Evolutionary conservation across 1,284 basidiomycete genomes (phyloP).

Genomic region (Stereum hirsutum): DNA sequence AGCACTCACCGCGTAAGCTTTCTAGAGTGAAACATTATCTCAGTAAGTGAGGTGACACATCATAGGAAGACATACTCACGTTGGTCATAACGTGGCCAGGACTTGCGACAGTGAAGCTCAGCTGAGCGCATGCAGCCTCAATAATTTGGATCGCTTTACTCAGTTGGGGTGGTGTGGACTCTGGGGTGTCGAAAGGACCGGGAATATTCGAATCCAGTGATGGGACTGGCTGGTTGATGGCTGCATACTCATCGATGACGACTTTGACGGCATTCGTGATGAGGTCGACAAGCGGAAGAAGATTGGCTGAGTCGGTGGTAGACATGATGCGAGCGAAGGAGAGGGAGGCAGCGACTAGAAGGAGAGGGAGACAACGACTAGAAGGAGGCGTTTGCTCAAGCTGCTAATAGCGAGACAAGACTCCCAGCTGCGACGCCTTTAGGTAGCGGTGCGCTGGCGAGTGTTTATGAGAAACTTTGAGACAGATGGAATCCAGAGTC

Average conservation of each 20-base stretch:
- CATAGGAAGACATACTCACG: neutral
- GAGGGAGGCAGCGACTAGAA: too few relatives aligned
- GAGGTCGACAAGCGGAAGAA: neutral
- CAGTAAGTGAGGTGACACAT: neutral
- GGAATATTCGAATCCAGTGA: neutral
- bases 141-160: neutral
- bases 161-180: neutral
- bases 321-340: too few relatives aligned
- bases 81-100: neutral
- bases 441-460: too few relatives aligned
- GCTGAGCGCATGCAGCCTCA: neutral
- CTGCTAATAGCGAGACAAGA: too few relatives aligned
- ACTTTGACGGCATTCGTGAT: neutral
- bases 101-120: neutral
- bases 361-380: too few relatives aligned
- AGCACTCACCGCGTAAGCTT: neutral
- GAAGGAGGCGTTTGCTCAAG: too few relatives aligned
- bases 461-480: too few relatives aligned
- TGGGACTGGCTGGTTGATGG: neutral
- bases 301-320: neutral
- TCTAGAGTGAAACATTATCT: neutral
- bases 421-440: too few relatives aligned
- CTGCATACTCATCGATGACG: neutral
- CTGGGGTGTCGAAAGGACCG: neutral
- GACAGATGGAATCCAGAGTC: too few relatives aligned